Evolutionary conservation across 441 rosid genomes (phyloP).

Genomic region (Adansonia madagascariensis): DNA sequence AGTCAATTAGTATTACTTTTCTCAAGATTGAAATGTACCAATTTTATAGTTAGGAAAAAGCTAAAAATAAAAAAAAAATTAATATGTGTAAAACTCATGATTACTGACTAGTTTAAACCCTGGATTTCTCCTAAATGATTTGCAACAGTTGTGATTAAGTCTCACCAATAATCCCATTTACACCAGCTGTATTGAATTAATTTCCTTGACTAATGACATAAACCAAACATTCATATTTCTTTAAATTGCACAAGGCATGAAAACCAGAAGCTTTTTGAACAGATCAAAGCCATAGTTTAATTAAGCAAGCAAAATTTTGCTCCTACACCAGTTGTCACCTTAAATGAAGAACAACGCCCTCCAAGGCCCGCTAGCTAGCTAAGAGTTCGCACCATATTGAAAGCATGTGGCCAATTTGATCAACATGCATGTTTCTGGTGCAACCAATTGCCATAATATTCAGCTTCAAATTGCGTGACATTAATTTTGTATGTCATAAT

Average conservation of each 20-base stretch:
- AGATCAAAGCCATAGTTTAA: background rate
- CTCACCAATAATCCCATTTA: slow-evolving; percentile 1
- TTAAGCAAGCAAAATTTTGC: background rate
- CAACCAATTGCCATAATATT: background rate
- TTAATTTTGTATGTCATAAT: background rate
- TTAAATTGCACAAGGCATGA: slow-evolving; percentile 5
- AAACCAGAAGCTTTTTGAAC: background rate
- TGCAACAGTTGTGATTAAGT: slow-evolving; percentile 6
- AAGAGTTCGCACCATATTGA: background rate
- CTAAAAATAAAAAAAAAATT: background rate
- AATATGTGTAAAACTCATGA: background rate
- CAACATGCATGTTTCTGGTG: slow-evolving; percentile 13
- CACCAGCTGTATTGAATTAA: slow-evolving; percentile 18
- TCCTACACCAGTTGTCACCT: slow-evolving; percentile 11
- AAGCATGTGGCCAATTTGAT: slow-evolving; percentile 5
- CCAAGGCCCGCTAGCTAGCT: background rate
- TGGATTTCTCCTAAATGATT: background rate
- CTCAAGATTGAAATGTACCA: background rate
- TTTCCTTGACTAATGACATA: background rate
- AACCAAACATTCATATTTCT: slow-evolving; percentile 12
- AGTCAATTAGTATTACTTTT: background rate
- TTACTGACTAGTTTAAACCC: background rate
- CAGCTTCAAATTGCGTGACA: background rate
- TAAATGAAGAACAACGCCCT: background rate
- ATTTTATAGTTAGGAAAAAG: background rate